Base-by-base conservation (phyloP, 257 asterid species). In the Echium plantagineum region DNA sequence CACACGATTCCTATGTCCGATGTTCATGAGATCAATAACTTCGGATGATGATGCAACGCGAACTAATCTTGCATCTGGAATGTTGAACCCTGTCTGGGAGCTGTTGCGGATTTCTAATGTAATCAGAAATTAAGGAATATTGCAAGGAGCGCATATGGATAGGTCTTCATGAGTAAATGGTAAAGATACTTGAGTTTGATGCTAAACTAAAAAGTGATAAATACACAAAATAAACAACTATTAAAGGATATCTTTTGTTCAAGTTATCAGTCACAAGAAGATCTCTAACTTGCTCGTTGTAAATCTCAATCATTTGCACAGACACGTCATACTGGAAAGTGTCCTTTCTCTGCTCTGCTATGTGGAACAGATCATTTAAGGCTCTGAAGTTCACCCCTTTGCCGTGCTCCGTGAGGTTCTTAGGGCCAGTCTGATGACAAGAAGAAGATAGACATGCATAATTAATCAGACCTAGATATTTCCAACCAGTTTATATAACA, bases 291-390 rank as follows among this genome's bases (percentile, higher is more conserved):
- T 91, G 98, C 77, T 91, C 98, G 13, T 91, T 91, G 58, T 91
- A 91, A 62, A 91, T 91, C 80, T 91, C 98, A 26, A 91, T 85
- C 98, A 91, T 91, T 77, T 91, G 98, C 65, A 88, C 98, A 61
- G 83, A 88, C 59, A 91, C 94, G 0, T 88, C 94, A 52, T 91
- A 88, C 56, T 67, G 65, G 79, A 88, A 77, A 46, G 87, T 82
- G 63, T 82, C 89, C 70, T 75, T 85, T 71, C 96, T 81, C 73
- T 91, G 94, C 63, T 81, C 89, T 1, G 98, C 80, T 42, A 91
- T 83, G 42, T 77, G 79, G 78, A 91, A 91, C 62, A 91, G 69
- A 77, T 91, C 95, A 59, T 82, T 61, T 55, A 91, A 77, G 22
- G 98, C 98, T 79, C 96, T 79, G 80, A 85, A 88, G 68, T 91